Evolutionary conservation across 2,329 filamentous ascomycete species (phyloP).

Genomic region (Myriosclerotinia scirpicola): DNA sequence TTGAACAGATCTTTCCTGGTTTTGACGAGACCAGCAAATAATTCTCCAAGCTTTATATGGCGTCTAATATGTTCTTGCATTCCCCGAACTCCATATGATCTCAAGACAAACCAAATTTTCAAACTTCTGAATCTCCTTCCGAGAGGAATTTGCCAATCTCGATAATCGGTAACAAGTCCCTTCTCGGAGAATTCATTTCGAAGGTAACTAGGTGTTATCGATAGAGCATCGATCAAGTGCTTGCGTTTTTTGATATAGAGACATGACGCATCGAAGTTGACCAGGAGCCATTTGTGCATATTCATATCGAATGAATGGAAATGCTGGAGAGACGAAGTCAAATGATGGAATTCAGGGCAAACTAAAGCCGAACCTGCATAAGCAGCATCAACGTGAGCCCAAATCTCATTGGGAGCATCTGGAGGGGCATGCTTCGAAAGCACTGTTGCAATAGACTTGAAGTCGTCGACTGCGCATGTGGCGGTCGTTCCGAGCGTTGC

Average conservation of each 20-base stretch:
- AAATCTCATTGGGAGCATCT: constrained; percentile 56
- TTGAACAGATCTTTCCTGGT: constrained; percentile 68
- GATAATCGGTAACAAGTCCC: constrained; percentile 88
- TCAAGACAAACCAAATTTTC: constrained; percentile 94
- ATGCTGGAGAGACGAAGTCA: constrained; percentile 58
- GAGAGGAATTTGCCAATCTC: constrained; percentile 95
- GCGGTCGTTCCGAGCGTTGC: constrained; percentile 83
- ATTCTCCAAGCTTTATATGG: constrained; percentile 67
- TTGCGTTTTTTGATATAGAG: constrained; percentile 74
- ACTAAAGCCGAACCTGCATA: constrained; percentile 87
- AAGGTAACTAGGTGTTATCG: constrained; percentile 78
- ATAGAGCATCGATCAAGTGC: constrained; percentile 77
- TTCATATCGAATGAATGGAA: constrained; percentile 94
- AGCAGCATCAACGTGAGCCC: constrained; percentile 92
- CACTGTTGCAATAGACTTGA: constrained; percentile 47
- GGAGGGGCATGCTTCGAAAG: constrained; percentile 44
- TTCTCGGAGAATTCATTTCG: constrained; percentile 77
- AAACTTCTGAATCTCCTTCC: constrained; percentile 83
- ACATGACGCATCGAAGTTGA: constrained; percentile 84
- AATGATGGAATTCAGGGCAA: constrained; percentile 74
- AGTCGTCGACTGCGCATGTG: constrained; percentile 84
- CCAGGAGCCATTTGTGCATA: constrained; percentile 96
- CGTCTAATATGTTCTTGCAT: constrained; percentile 71
- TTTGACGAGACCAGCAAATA: constrained; percentile 62
- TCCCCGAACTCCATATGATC: constrained; percentile 76